Percentiles rank a stretch among this genome's conserved stretches.
Evolutionary conservation across 2,329 filamentous ascomycete genomes (phyloP).

Genomic region (Fusarium sp.): DNA sequence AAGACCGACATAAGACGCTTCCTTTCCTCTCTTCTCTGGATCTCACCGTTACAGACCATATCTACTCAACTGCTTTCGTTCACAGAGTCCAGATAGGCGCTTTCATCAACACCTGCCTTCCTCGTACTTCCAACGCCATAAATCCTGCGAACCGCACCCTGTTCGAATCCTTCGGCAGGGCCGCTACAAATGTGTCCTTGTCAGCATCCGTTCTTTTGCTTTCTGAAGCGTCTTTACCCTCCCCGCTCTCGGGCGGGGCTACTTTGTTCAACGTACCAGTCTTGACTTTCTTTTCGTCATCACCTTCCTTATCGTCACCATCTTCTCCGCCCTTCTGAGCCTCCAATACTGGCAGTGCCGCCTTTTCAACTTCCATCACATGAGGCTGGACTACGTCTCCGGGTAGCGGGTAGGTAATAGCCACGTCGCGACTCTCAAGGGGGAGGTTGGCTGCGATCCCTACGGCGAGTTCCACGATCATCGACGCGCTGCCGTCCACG

Average conservation of each 20-base stretch:
- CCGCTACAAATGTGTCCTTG: constrained; percentile 51
- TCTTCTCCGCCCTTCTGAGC: constrained; percentile 55
- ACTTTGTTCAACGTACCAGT: constrained; percentile 56
- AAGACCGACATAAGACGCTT: neutral
- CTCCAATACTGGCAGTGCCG: constrained; percentile 71
- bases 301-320: constrained; percentile 56
- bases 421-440: constrained; percentile 89
- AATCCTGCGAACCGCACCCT: constrained; percentile 82
- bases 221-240: constrained; percentile 47
- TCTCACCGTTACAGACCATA: neutral
- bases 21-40: neutral
- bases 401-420: constrained; percentile 85
- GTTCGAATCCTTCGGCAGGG: constrained; percentile 57
- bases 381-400: constrained; percentile 75
- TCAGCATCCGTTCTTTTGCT: constrained; percentile 52
- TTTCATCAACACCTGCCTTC: constrained; percentile 79
- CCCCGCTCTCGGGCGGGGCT: constrained; percentile 27
- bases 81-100: constrained; percentile 75
- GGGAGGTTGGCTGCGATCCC: constrained; percentile 88
- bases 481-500: constrained; percentile 86
- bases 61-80: constrained; percentile 1
- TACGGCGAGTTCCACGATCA: constrained; percentile 92
- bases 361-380: constrained; percentile 89
- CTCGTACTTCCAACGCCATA: constrained; percentile 77
- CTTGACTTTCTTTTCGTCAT: constrained; percentile 61